These are phyloP conservation scores for Coemansia aciculifera DNA, from an alignment of 192 early-diverging fungal species.

Conservation along the genomic window DNA sequence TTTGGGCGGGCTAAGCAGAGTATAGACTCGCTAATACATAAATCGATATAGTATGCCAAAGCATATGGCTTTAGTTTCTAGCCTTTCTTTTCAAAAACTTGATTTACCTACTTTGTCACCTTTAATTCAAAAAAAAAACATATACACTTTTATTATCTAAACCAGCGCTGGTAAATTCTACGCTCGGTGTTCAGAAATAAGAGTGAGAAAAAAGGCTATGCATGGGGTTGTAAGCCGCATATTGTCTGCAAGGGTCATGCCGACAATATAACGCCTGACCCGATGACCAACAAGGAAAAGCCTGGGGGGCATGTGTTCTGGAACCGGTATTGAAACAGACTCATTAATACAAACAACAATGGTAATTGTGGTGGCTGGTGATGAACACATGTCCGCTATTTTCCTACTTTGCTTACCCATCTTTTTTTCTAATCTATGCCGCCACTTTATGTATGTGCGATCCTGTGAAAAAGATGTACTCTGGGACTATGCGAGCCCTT, in stretches of 20 bases:
- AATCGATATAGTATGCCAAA: background rate
- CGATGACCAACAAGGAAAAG: background rate
- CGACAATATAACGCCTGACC: background rate
- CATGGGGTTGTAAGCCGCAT: background rate
- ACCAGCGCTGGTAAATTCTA: background rate
- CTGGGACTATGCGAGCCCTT: background rate
- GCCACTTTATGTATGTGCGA: background rate
- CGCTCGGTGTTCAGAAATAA: background rate
- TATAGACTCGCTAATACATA: slow-evolving; percentile 1
- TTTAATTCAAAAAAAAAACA: background rate
- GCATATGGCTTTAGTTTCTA: background rate
- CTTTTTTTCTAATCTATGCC: background rate
- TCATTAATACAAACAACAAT: background rate
- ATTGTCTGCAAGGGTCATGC: background rate
- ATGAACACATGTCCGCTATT: background rate
- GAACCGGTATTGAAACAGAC: background rate
- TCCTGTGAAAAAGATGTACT: background rate
- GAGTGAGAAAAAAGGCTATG: background rate
- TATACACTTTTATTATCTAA: background rate
- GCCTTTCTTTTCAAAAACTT: background rate
- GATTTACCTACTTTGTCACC: background rate
- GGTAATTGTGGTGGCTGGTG: background rate
- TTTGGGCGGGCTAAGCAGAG: slow-evolving; percentile 7
- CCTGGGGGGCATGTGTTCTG: background rate
- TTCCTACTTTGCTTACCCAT: background rate